Evolutionary conservation across 768 basidiomycete species (phyloP), one percentile per base, ranked within the genome.

Genomic region (Megacollybia marginata): DNA sequence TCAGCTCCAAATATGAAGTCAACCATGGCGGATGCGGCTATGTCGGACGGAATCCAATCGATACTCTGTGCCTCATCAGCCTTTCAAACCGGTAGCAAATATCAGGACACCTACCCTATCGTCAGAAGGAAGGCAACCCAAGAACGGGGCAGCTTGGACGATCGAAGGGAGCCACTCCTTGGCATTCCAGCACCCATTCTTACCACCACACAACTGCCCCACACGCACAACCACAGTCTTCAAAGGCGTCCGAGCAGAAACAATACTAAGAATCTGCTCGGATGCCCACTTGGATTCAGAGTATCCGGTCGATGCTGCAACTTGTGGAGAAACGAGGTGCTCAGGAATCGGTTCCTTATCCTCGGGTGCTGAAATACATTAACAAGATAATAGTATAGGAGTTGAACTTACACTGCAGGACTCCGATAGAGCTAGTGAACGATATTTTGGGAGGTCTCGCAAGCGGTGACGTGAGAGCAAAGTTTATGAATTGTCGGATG

Each of bases 81-180:
- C 9, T 13, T 13, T 23, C 10, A n/a, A 45, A 45, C 23, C 2
- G 9, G n/a, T 13, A 16, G 13, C n/a, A 16, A n/a, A 11, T 23
- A 45, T 28, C n/a, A 28, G 23, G 23, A 28, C 23, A 1, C 57
- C 72, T 47, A 53, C 74, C 75, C 16, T 66, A 65, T 1, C 54
- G 1, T 62, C 57, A n/a, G 52, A 48, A 7, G 68, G 66, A 6
- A 70, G 49, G 13, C 50, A 54, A 44, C 62, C 63, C 9, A 68
- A 46, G 40, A 48, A 48, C 47, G 63, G n/a, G 43, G 66, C 65
- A 0, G 67, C 64, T 47, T 69, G 62, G 13, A 72, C 62, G 3
- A 77, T 57, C 34, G 67, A 63, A 13, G 76, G 74, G 28, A 77
- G 55, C 77, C 76, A 79, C 44, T 77, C 73, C 0, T 60, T 67